Evolutionary conservation across 805 yeast species (phyloP), one percentile per base, ranked within the genome.

Genomic region (Kluyveromyces nonfermentans): DNA sequence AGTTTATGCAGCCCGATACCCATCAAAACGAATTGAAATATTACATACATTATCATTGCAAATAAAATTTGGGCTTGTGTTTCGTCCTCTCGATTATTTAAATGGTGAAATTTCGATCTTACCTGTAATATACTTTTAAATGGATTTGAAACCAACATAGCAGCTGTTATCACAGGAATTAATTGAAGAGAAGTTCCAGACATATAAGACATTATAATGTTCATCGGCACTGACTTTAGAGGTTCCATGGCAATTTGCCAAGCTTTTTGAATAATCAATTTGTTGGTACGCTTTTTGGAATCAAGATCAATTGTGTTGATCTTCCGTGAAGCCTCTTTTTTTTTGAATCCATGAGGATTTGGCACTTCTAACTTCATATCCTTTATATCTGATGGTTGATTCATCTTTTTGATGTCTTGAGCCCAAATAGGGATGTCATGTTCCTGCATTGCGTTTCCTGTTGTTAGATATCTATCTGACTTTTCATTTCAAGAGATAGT

Each of bases 231-330:
- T 22, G 75, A 65, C 59, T 88, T 90, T 2, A 87, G 85, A 0
- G 97, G 96, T 1, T 79, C 78, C 14, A 75, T 63, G 2, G 96
- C 95, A 33, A 85, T 58, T 46, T 85, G 93, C 95, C 96, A 87
- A 0, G 94, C 89, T 55, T 83, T 84, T 55, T 80, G 75, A 18
- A 67, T 59, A 30, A 33, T 22, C 15, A 31, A 17, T n/a, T 14
- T 9, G 22, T 52, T 70, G 28, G 28, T 28, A 18, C 41, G 41
- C 14, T 38, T 38, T 19, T 28, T 15, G 16, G 41, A 19, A 17
- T 38, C 41, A 38, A 10, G 25, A 19, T 38, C 41, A 15, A 28
- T 38, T 9, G 28, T 33, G n/a, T 28, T 38, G 5, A 14, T 17
- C 22, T 38, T 15, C 25, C 15, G 18, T 21, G n/a, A 7, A 5